Base-by-base conservation (phyloP, 2,329 filamentous ascomycete species). In the Escovopsis sp. region DNA sequence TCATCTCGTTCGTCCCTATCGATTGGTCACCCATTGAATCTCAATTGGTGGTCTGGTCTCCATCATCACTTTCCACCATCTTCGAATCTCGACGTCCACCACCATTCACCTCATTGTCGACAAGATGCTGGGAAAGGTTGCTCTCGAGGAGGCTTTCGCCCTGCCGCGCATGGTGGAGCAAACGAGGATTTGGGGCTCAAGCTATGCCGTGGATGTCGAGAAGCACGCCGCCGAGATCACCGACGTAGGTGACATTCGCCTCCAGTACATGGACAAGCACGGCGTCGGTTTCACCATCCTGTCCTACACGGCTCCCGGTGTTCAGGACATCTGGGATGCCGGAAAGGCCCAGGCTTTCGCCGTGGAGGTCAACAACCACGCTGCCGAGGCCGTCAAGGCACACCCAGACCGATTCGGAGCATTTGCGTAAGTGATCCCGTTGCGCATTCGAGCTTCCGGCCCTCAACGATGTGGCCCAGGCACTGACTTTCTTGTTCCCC, bases 71-170 rank as follows among this genome's bases (percentile, higher is more conserved):
- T 15, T 15, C 15, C 15, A 15, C 10, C 10, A 33, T 11, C 32
- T 33, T 33, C 32, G n/a, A 11, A 10, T 33, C 32, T 33, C 32
- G n/a, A 15, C 15, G 19, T 38, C 15, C 26, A 12, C 15, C 7
- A 26, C 11, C 18, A 38, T 38, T 38, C 15, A 6, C n/a, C 18
- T 10, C 8, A 28, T 5, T 38, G 26, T 12, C 18, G 18, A 28
- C 37, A 38, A 26, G 4, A 77, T 77, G 73, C 58, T 68, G 11
- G 75, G 76, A 46, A 80, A 80, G 48, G 66, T 80, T 45, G 70
- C 71, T 11, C 63, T 80, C 19, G 75, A 80, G 55, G 75, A 80
- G 59, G 73, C 74, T 12, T 79, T 77, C 48, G 70, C 69, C 46
- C 64, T 78, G 6, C 73, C 77, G 37, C 67, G 73, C 32, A 66